phyloP scores from a whole-genome alignment of 257 asterid genomes.

The Solanum corneliomulleri region DNA sequence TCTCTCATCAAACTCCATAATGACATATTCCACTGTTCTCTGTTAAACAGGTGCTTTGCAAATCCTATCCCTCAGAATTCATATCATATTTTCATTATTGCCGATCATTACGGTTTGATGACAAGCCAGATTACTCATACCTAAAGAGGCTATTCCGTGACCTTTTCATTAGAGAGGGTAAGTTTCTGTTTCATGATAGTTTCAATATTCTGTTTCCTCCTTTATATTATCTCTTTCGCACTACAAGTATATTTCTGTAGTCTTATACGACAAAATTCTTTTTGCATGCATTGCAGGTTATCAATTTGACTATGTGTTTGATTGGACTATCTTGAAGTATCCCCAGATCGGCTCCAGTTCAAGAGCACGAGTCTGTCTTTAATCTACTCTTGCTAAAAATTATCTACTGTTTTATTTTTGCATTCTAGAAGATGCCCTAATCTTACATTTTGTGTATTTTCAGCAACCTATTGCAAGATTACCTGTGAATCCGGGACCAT shows the following conservation, averaged over 20 bases:
- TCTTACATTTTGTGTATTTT: conserved; percentile 1
- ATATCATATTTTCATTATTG: conserved; percentile 84
- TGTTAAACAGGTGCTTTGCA: conserved; percentile 67
- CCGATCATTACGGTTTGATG: conserved; percentile 80
- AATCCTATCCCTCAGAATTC: conserved; percentile 82
- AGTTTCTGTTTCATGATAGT: not conserved
- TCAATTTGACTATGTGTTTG: conserved; percentile 81
- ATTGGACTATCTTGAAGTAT: conserved; percentile 83
- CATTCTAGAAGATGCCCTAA: not conserved
- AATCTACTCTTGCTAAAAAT: not conserved
- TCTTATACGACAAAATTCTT: not conserved
- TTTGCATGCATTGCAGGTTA: conserved; percentile 37
- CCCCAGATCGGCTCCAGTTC: conserved; percentile 79
- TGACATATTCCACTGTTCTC: not conserved
- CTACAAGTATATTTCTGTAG: not conserved
- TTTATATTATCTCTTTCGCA: not conserved
- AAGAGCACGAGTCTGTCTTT: conserved; percentile 37
- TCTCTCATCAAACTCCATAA: not conserved
- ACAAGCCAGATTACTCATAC: conserved; percentile 88
- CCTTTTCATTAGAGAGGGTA: conserved; percentile 81
- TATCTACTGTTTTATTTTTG: not conserved
- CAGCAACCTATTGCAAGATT: conserved; percentile 56
- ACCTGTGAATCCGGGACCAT: conserved; percentile 47
- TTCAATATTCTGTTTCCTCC: not conserved
- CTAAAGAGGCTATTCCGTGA: conserved; percentile 81